Base-by-base conservation (phyloP, 257 asterid genomes). In the Linaria vulgaris region DNA sequence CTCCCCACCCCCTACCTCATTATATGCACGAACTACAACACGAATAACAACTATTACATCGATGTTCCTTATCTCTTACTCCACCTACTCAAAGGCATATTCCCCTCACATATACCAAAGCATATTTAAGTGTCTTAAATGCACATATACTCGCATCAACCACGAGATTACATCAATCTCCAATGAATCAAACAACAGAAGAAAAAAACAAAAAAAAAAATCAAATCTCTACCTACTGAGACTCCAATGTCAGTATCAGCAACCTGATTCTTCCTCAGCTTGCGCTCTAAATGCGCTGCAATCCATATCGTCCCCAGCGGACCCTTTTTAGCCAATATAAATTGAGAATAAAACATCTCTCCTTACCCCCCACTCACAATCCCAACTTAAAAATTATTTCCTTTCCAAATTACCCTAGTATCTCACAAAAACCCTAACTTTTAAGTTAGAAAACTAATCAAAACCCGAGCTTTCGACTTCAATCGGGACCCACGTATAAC, bases 251-350 rank as follows among this genome's bases (percentile, higher is more conserved):
- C 97, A 23, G 99, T 92, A 75, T 92, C 99, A 72, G 99, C 97
- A 68, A 92, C 96, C 83, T 92, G 99, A 77, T 92, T 92, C 86
- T 92, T 92, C 7, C 97, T 81, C 30, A 92, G 96, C 85, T 92
- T 92, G 69, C 99, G 74, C 79, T 92, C 99, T 62, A 92, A 74
- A 84, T 92, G 99, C 2, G 99, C 99, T 11, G 99, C 99, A 49
- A 92, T 92, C 99, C 99, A 92, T 66, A 92, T 90, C 39, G 99
- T 92, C 55, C 99, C 99, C 17, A 92, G 52, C 21, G 99, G 99
- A 56, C 99, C 99, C 91, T 92, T 92, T 68, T 92, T 92, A 0
- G 99, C 99, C 79, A 92, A 78, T 78, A 92, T 92, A 66, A 92
- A 92, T 72, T 92, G 99, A 0, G 99, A 92, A 75, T 89, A 92